These are phyloP conservation scores for Aspergillus homomorphus DNA, from an alignment of 495 filamentous ascomycete genomes.

Conservation along the genomic window DNA sequence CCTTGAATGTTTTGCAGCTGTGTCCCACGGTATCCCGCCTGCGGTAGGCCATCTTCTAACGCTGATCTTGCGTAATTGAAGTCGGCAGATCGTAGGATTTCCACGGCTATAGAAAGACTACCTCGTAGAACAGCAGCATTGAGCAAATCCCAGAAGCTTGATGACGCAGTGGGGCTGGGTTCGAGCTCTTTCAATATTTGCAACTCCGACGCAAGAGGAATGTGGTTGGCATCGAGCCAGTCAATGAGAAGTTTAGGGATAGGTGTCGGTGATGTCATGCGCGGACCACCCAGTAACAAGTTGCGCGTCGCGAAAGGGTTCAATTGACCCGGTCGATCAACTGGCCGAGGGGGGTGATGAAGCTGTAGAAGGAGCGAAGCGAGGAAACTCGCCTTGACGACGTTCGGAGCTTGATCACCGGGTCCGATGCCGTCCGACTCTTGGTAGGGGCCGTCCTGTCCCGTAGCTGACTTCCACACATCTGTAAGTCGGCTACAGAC, in stretches of 20 bases:
- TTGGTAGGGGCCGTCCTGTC: conserved; percentile 39
- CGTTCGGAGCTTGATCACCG: conserved; percentile 50
- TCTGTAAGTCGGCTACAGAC: conserved; percentile 52
- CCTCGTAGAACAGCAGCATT: conserved; percentile 67
- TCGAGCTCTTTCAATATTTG: conserved; percentile 56
- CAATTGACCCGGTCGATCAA: conserved; percentile 25
- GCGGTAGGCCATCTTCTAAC: conserved; percentile 52
- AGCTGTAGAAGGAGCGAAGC: conserved; percentile 67
- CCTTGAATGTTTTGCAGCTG: conserved; percentile 70
- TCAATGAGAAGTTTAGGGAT: conserved; percentile 72
- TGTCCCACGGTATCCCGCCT: conserved; percentile 63
- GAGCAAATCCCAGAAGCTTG: conserved; percentile 76
- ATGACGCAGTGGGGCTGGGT: conserved; percentile 69
- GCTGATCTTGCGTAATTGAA: conserved; percentile 68
- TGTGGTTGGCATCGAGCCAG: conserved; percentile 72
- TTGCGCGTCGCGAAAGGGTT: conserved; percentile 26
- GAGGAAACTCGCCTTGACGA: conserved; percentile 72
- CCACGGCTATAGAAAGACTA: conserved; percentile 57
- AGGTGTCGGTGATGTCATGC: conserved; percentile 44
- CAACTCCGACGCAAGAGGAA: conserved; percentile 57
- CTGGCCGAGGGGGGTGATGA: conserved; percentile 59
- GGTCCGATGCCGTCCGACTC: conserved; percentile 59
- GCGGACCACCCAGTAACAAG: conserved; percentile 30
- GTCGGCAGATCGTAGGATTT: conserved; percentile 64
- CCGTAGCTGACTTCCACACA: conserved; percentile 56